Conservation (phyloP, 108 stramenopile species). For the Conticribra weissflogii region DNA sequence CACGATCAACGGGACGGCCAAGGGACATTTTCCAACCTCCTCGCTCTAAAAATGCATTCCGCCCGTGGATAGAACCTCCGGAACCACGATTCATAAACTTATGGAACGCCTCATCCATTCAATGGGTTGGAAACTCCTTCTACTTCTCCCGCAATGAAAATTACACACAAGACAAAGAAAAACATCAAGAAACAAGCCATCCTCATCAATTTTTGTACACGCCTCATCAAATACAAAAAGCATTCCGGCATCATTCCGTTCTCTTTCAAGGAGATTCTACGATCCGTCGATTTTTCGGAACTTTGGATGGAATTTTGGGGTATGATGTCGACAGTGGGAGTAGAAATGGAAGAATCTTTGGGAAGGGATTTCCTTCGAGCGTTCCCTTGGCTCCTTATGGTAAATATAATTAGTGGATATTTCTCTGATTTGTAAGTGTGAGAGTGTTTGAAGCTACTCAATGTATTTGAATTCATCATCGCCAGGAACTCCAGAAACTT, state of each 20-base stretch:
- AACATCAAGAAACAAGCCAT: background rate
- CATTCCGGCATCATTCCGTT: slow-evolving; percentile 14
- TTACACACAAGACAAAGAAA: background rate
- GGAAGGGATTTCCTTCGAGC: slow-evolving; percentile 4
- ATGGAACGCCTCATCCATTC: slow-evolving; percentile 1
- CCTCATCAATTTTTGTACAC: background rate
- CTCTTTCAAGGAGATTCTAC: slow-evolving; percentile 12
- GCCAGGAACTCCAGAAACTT: slow-evolving; percentile 3
- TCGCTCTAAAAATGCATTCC: too few relatives aligned
- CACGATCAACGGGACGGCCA: too few relatives aligned
- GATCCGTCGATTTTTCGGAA: slow-evolving; percentile 7
- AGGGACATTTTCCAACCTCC: too few relatives aligned
- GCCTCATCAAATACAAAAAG: slow-evolving; percentile 15
- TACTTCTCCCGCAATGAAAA: too few relatives aligned
- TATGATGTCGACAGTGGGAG: slow-evolving; percentile 4
- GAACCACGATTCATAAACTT: background rate
- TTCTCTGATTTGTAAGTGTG: background rate
- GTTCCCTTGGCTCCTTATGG: slow-evolving; percentile 9
- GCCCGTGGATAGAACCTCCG: slow-evolving; percentile 7
- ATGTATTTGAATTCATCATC: background rate
- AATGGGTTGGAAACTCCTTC: slow-evolving; percentile 9
- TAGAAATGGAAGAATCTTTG: background rate
- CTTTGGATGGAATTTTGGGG: slow-evolving; percentile 4
- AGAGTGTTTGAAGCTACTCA: background rate
- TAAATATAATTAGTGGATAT: background rate